Percentiles rank a stretch among this genome's conserved stretches.
Conservation (phyloP, 2,329 filamentous ascomycete species). For the Ceratocystis alfenasii region DNA sequence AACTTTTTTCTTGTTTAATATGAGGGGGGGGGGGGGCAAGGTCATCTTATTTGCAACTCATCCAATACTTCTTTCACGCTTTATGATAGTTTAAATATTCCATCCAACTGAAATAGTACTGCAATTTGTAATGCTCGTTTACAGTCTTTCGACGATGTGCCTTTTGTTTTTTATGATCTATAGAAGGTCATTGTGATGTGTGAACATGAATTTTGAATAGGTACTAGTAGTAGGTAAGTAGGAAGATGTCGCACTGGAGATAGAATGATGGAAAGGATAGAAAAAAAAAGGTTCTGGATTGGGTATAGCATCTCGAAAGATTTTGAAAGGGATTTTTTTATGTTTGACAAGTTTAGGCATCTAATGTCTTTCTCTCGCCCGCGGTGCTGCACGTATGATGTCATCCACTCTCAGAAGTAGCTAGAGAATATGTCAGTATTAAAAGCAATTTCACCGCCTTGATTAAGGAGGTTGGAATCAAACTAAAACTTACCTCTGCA, state of each 20-base stretch:
- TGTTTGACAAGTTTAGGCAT: slow-evolving; percentile 29
- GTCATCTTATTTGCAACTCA: background rate
- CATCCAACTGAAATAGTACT: background rate
- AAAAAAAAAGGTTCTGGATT: slow-evolving; percentile 13
- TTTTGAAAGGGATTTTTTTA: slow-evolving; percentile 27
- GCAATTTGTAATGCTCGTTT: slow-evolving; percentile 14
- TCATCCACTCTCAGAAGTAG: slow-evolving; percentile 89
- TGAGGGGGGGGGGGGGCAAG: too few species aligned
- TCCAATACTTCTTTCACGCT: background rate
- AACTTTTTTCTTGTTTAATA: background rate
- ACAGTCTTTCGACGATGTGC: slow-evolving; percentile 14
- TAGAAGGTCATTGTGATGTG: slow-evolving; percentile 12
- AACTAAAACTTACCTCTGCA: slow-evolving; percentile 61
- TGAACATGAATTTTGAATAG: slow-evolving; percentile 2
- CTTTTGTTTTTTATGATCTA: slow-evolving; percentile 21
- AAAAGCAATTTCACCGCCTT: background rate
- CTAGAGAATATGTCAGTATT: slow-evolving; percentile 36
- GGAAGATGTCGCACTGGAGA: background rate
- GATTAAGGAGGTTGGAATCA: background rate
- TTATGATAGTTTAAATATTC: background rate
- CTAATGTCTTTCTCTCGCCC: slow-evolving; percentile 64
- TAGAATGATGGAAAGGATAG: slow-evolving; percentile 1
- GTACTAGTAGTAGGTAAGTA: background rate
- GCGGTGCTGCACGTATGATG: slow-evolving; percentile 87
- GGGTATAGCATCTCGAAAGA: background rate